phyloP scores from a whole-genome alignment of 345 rosid species.

The Brassica nigra region DNA sequence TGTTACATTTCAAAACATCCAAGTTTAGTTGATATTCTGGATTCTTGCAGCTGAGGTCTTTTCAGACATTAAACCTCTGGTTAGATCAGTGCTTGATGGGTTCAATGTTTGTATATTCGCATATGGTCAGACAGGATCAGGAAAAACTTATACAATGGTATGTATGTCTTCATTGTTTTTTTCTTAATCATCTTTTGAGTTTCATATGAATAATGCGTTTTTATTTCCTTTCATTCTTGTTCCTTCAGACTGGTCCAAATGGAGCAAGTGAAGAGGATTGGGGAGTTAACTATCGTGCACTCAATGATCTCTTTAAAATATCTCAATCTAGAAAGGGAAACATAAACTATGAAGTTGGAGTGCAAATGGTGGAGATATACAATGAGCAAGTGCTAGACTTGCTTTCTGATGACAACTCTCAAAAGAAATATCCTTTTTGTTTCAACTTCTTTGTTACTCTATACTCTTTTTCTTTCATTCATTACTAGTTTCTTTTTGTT shows the following conservation, averaged over 20 bases:
- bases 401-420: not conserved
- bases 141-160: not conserved
- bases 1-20: not conserved
- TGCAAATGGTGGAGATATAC: not conserved
- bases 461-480: not conserved
- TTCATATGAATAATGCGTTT: not conserved
- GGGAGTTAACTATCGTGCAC: not conserved
- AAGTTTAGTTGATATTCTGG: not conserved
- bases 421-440: not conserved
- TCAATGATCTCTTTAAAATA: not conserved
- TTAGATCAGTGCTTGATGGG: not conserved
- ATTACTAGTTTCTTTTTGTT: slow-evolving; percentile 1
- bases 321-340: not conserved
- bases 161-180: not conserved
- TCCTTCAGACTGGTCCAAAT: not conserved
- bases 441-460: not conserved
- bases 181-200: not conserved
- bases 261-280: not conserved
- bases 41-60: not conserved
- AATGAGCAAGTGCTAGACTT: not conserved
- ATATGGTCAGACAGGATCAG: slow-evolving; percentile 2
- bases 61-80: not conserved
- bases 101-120: not conserved
- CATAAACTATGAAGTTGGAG: not conserved
- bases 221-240: not conserved